A percentile compares a stretch with the other conserved stretches of the same genome.
These are phyloP conservation scores for Backusella australiensis DNA, from an alignment of 192 early-diverging fungal species.

Conservation along the genomic window DNA sequence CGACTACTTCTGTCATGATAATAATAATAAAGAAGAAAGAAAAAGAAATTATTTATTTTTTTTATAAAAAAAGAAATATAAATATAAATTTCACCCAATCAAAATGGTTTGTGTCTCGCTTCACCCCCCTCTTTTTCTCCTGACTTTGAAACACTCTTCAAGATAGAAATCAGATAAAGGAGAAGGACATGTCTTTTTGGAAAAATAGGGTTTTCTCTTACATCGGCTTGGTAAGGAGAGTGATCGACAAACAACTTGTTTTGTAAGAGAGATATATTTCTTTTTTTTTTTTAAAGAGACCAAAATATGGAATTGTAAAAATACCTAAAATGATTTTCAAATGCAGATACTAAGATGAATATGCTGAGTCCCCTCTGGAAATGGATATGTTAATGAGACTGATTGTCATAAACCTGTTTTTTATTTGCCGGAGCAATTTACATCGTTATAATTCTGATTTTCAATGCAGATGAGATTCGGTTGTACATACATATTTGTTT, in stretches of 20 bases:
- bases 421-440: no score
- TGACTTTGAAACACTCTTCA: background rate
- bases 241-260: background rate
- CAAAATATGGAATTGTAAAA: no score
- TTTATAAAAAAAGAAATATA: background rate
- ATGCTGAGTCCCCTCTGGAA: no score
- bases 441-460: no score
- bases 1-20: background rate
- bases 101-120: background rate
- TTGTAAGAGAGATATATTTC: background rate
- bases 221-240: background rate
- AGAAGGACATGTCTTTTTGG: background rate
- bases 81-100: background rate
- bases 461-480: no score
- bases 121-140: background rate
- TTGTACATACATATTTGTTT: no score
- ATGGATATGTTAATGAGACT: no score
- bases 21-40: background rate
- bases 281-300: background rate
- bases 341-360: no score
- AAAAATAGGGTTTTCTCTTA: background rate
- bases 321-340: no score
- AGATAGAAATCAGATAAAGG: background rate
- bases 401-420: no score
- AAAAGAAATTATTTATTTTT: background rate